Percentiles rank a stretch among this genome's conserved stretches.
These are phyloP conservation scores for Schizonepeta tenuifolia DNA, from an alignment of 257 asterid species.

Conservation along the genomic window DNA sequence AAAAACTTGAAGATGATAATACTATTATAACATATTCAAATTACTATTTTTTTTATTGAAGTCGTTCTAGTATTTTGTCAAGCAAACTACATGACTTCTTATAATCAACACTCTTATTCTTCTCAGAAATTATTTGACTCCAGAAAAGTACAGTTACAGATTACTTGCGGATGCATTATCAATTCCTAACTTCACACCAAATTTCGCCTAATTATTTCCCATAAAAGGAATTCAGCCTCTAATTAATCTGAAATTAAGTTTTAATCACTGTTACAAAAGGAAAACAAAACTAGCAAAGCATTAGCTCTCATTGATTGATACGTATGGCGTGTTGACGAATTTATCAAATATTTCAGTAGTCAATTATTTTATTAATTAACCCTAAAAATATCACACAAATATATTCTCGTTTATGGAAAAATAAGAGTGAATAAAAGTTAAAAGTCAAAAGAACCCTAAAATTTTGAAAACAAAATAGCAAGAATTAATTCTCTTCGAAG, in stretches of 20 bases:
- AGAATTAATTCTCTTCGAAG: slow-evolving; percentile 33
- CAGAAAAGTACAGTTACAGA: too few species aligned
- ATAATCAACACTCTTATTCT: neutral
- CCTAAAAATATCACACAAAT: slow-evolving; percentile 24
- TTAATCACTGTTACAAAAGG: neutral
- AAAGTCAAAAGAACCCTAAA: slow-evolving; percentile 40
- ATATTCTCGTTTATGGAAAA: neutral
- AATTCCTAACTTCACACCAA: slow-evolving; percentile 14
- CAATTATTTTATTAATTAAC: neutral
- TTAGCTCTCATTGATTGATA: slow-evolving; percentile 20
- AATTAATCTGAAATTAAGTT: neutral
- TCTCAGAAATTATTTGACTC: too few species aligned
- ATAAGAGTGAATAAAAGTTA: neutral
- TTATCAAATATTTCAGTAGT: neutral
- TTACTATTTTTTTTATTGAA: neutral
- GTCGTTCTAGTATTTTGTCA: neutral
- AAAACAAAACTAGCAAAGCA: neutral
- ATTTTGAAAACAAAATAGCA: slow-evolving; percentile 35
- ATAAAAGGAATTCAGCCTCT: neutral
- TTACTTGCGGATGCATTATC: neutral
- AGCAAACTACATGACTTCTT: neutral
- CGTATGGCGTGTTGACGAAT: slow-evolving; percentile 19
- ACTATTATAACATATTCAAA: neutral
- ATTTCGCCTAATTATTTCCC: slow-evolving; percentile 5
- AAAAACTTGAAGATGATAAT: too few species aligned